A percentile compares a stretch with the other conserved stretches of the same genome.
Evolutionary conservation across 768 basidiomycete species (phyloP).

Genomic region (Tulasnella sp.): DNA sequence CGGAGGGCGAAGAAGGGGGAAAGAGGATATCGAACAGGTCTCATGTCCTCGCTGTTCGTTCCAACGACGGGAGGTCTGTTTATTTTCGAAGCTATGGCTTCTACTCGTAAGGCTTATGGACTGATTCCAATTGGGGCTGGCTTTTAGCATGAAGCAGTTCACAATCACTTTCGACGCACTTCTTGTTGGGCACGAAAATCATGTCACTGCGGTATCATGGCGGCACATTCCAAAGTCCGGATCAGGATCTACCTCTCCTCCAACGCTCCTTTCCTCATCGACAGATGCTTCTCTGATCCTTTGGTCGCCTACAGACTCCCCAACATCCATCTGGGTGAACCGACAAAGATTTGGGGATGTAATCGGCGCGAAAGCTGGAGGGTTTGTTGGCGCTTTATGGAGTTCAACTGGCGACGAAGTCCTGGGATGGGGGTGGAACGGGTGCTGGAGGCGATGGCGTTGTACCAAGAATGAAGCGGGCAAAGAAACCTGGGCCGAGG

Average conservation of each 20-base stretch:
- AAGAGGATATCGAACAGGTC: constrained; percentile 63
- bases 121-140: not conserved
- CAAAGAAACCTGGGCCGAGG: constrained; percentile 59
- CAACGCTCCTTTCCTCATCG: constrained; percentile 82
- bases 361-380: constrained; percentile 79
- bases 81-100: not conserved
- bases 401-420: constrained; percentile 57
- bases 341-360: constrained; percentile 90
- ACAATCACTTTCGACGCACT: constrained; percentile 90
- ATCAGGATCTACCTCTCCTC: constrained; percentile 32
- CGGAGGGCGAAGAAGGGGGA: constrained; percentile 69
- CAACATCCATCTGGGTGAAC: constrained; percentile 82
- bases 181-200: constrained; percentile 92
- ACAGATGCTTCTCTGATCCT: constrained; percentile 93
- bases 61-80: constrained; percentile 41
- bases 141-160: constrained; percentile 49
- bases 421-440: constrained; percentile 89
- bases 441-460: constrained; percentile 88
- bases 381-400: constrained; percentile 92
- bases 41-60: constrained; percentile 23
- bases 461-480: constrained; percentile 16
- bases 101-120: not conserved
- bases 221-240: constrained; percentile 43
- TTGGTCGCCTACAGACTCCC: constrained; percentile 56
- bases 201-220: constrained; percentile 87